Percentiles rank a stretch among this genome's conserved stretches.
Evolutionary conservation across 2,329 filamentous ascomycete genomes (phyloP).

Genomic region (Periconia macrospinosa): DNA sequence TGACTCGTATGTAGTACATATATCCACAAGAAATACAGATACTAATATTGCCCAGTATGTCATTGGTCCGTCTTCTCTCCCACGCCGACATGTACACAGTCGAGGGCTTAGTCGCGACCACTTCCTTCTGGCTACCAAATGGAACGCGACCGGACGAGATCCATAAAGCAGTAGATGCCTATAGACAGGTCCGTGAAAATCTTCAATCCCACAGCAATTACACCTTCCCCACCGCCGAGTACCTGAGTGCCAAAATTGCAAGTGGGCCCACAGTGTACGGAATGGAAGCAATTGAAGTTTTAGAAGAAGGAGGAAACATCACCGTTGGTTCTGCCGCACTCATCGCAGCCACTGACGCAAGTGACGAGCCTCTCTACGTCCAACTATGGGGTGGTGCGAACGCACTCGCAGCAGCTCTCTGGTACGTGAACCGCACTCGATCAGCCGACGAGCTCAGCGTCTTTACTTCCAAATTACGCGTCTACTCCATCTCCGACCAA

Average conservation of each 20-base stretch:
- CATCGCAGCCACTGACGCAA: slow-evolving; percentile 38
- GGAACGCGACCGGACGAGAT: slow-evolving; percentile 16
- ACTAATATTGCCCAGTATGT: slow-evolving; percentile 8
- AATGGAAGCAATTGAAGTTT: slow-evolving; percentile 26
- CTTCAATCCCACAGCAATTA: slow-evolving; percentile 49
- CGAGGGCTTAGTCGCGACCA: slow-evolving; percentile 23
- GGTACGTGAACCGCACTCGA: slow-evolving; percentile 29
- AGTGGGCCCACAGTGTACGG: slow-evolving; percentile 41
- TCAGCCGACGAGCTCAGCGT: slow-evolving; percentile 5
- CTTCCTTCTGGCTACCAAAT: slow-evolving; percentile 32
- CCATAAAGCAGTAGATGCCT: slow-evolving; percentile 12
- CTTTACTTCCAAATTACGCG: slow-evolving; percentile 31
- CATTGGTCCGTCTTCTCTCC: slow-evolving; percentile 23
- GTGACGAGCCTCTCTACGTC: slow-evolving; percentile 49
- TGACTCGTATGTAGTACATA: slow-evolving; percentile 9
- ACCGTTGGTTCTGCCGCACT: slow-evolving; percentile 48
- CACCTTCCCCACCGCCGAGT: slow-evolving; percentile 46
- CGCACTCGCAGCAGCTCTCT: slow-evolving; percentile 51
- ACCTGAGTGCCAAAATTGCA: slow-evolving; percentile 41
- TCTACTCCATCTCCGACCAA: slow-evolving; percentile 56
- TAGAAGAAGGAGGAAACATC: slow-evolving; percentile 30
- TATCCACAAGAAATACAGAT: too few species aligned
- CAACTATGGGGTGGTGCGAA: slow-evolving; percentile 55
- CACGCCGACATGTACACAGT: slow-evolving; percentile 23
- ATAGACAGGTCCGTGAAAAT: slow-evolving; percentile 35